These are phyloP conservation scores for Suillus lakei DNA, from an alignment of 768 basidiomycete genomes.

Conservation along the genomic window DNA sequence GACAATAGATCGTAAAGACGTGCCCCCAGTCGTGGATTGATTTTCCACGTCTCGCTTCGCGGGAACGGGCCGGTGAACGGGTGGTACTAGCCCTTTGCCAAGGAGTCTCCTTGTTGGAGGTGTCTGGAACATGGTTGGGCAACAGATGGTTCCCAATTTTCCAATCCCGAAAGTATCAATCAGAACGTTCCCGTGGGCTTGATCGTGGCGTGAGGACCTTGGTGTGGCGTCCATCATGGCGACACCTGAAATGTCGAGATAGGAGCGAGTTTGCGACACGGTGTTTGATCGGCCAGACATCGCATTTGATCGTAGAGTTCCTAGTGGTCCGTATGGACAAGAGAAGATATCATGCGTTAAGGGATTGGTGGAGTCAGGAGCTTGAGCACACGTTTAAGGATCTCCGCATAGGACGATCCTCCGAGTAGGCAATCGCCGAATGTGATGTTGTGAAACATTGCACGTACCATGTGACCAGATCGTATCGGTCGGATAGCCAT, in stretches of 20 bases:
- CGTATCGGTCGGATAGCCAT: background rate
- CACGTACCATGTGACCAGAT: background rate
- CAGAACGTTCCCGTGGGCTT: constrained; percentile 6
- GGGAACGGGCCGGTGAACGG: background rate
- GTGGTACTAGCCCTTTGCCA: background rate
- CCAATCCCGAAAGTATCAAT: constrained; percentile 1
- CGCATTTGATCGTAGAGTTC: background rate
- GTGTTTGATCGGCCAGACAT: constrained; percentile 1
- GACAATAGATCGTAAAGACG: background rate
- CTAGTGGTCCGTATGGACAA: background rate
- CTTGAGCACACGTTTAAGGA: background rate
- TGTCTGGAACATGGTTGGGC: background rate
- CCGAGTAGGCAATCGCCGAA: constrained; percentile 2
- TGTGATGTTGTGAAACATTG: background rate
- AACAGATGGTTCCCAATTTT: background rate
- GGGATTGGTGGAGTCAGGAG: background rate
- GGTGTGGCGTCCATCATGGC: background rate
- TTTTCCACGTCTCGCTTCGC: background rate
- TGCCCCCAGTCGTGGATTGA: background rate
- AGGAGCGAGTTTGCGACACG: background rate
- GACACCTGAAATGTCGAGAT: background rate
- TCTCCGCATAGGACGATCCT: background rate
- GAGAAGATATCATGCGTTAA: background rate
- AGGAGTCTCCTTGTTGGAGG: background rate
- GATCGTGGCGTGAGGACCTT: constrained; percentile 5